Base-by-base conservation (phyloP, 148 eudicot genomes). In the Nepenthes mirabilis region DNA sequence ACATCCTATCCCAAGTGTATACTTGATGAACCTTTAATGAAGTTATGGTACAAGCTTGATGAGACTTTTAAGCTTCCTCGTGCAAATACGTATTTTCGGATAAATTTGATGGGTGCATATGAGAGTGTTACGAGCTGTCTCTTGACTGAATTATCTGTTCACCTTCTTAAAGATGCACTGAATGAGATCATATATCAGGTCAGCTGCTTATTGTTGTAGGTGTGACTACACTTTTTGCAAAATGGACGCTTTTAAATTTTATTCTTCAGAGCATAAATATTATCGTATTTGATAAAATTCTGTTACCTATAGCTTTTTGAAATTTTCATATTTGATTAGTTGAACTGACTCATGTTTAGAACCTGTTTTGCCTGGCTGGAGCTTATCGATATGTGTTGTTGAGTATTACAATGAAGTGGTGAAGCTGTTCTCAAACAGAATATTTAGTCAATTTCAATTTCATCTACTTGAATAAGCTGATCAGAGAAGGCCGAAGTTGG, bases 141-240 rank as follows among this genome's bases (percentile, higher is more conserved):
- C 68, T 70, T 93, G 87, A 93, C 96, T 64, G 99, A 93, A 72
- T 67, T 93, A 70, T 88, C 82, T 70, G 72, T 86, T 72, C 78
- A 60, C 51, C 91, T 93, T 61, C 83, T 88, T 33, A 93, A 89
- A 69, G 99, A 93, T 75, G 95, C 86, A 76, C 84, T 93, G 65
- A 93, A 93, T 79, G 99, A 93, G 70, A 75, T 79, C 65, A 67
- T 84, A 36, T 89, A 93, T 72, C 98, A 88, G 98, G 98, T 84
- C 59, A 63, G 82, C 59, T 47, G 62, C 60, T 60, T 60, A 11
- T 62, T 1, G 10, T 49, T 5, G 45, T 40, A 40, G 43, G 43
- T 37, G 5, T 56, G 6, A 43, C 14, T 59, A 49, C 45, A 40
- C 8, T 40, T 4, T 40, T 40, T 40, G 45, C 45, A 40, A 4